These are phyloP conservation scores for Claviceps sp. DNA, from an alignment of 2,329 filamentous ascomycete genomes.

Conservation along the genomic window DNA sequence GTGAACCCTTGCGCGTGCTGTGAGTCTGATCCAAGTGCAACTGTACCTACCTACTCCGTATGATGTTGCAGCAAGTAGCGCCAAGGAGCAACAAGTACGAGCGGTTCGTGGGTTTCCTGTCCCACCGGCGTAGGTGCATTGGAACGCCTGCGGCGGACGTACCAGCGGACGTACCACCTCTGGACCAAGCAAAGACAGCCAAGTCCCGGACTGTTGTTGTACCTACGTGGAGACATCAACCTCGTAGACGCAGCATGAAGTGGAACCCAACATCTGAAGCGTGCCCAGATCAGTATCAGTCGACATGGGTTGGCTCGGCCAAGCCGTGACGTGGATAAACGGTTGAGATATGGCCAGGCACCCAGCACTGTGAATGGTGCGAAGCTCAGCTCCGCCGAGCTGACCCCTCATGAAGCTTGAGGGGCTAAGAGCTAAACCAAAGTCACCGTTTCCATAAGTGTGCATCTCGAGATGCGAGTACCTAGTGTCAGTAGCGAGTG, in stretches of 20 bases:
- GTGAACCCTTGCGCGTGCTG: too few species aligned
- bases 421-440: not conserved
- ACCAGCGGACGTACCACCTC: not conserved
- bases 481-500: not conserved
- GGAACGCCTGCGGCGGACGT: too few species aligned
- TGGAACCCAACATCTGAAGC: not conserved
- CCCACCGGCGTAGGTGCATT: not conserved
- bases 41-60: too few species aligned
- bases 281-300: not conserved
- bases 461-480: not conserved
- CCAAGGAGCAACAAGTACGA: not conserved
- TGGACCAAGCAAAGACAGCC: not conserved
- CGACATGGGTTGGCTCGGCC: not conserved
- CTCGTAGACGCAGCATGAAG: not conserved
- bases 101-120: not conserved
- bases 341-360: not conserved
- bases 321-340: not conserved
- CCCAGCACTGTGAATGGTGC: not conserved
- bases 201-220: not conserved
- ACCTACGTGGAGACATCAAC: not conserved
- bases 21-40: too few species aligned
- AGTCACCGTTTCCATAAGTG: not conserved
- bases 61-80: too few species aligned
- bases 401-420: not conserved
- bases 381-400: not conserved